phyloP scores from a whole-genome alignment of 805 yeast genomes.

The Schizosaccharomyces pombe region DNA sequence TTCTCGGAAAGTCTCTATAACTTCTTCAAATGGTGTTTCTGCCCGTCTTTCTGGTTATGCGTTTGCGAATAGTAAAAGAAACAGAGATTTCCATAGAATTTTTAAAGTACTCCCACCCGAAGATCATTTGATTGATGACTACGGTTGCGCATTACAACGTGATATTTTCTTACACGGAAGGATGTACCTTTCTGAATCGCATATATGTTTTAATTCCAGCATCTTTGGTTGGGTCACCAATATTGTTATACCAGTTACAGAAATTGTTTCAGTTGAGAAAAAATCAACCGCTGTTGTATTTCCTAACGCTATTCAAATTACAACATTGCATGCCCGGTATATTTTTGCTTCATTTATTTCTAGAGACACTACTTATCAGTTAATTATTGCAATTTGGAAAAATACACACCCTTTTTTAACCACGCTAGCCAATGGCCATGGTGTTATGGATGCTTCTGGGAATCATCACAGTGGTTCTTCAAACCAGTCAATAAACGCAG shows the following conservation, averaged over 20 bases:
- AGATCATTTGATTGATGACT: conserved; percentile 65
- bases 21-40: background rate
- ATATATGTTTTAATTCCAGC: conserved; percentile 67
- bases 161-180: conserved; percentile 79
- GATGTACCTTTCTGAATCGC: conserved; percentile 51
- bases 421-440: conserved; percentile 7
- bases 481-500: conserved; percentile 18
- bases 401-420: conserved; percentile 15
- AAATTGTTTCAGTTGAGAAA: conserved; percentile 52
- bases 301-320: conserved; percentile 66
- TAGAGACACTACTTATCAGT: conserved; percentile 51
- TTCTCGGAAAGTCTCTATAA: background rate
- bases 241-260: conserved; percentile 45
- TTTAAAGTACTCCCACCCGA: conserved; percentile 44
- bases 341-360: conserved; percentile 72
- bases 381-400: conserved; percentile 51
- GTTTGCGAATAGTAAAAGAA: conserved; percentile 34
- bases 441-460: conserved; percentile 6
- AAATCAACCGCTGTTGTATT: conserved; percentile 70
- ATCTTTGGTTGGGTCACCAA: conserved; percentile 80
- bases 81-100: conserved; percentile 52
- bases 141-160: conserved; percentile 67
- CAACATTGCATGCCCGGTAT: conserved; percentile 38
- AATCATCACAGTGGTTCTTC: conserved; percentile 7
- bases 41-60: conserved; percentile 10